phyloP scores from a whole-genome alignment of 106 monocot genomes.

The Dactylorhiza incarnata region DNA sequence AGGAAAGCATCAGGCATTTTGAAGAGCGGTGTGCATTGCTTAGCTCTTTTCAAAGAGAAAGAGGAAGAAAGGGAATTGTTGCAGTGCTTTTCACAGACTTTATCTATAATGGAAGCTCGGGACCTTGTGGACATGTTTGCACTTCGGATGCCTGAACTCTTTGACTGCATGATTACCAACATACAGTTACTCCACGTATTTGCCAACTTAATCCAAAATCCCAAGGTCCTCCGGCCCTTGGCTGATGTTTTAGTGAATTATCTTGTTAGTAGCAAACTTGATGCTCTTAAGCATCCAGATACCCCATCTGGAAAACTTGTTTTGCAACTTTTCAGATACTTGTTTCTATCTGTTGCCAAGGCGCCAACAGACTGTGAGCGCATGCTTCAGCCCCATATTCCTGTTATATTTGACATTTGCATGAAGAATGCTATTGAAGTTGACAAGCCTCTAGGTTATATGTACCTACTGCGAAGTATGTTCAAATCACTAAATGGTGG shows the following conservation, averaged over 20 bases:
- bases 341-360: constrained; percentile 89
- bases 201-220: constrained; percentile 68
- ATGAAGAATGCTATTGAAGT: constrained; percentile 97
- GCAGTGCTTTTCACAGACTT: constrained; percentile 80
- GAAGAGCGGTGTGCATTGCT: constrained; percentile 91
- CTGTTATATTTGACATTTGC: constrained; percentile 90
- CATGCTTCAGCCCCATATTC: constrained; percentile 85
- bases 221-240: constrained; percentile 87
- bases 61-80: constrained; percentile 96
- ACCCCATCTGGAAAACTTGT: constrained; percentile 90
- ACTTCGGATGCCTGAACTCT: constrained; percentile 90
- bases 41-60: constrained; percentile 90
- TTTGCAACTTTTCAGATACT: constrained; percentile 78
- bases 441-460: constrained; percentile 92
- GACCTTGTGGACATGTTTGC: constrained; percentile 98
- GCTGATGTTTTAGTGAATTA: constrained; percentile 93
- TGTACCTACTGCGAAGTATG: constrained; percentile 87
- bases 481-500: constrained; percentile 83
- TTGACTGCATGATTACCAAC: constrained; percentile 88
- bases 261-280: constrained; percentile 81
- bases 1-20: constrained; percentile 92
- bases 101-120: constrained; percentile 96
- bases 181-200: constrained; percentile 86
- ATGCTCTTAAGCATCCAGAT: constrained; percentile 90
- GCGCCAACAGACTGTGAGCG: constrained; percentile 83